Evolutionary conservation across 2,329 filamentous ascomycete species (phyloP).

Genomic region (Cordyceps cicadae): DNA sequence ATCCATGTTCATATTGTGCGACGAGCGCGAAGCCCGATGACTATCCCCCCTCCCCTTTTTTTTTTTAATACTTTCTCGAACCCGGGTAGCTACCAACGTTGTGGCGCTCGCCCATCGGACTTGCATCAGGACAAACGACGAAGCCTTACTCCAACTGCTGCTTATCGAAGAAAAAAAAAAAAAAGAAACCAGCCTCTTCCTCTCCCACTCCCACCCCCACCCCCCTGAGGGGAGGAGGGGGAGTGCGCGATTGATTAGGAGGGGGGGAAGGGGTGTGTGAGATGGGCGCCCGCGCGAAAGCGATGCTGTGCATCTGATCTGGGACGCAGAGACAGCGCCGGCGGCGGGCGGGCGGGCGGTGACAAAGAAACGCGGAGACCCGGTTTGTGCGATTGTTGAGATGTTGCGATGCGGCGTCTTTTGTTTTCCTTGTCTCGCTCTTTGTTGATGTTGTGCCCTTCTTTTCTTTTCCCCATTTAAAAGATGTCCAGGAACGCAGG

Average conservation of each 20-base stretch:
- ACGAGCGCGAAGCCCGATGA: not conserved
- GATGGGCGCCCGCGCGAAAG: not conserved
- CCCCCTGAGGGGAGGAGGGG: not conserved
- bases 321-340: not conserved
- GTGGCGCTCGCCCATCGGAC: not conserved
- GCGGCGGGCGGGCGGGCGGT: not conserved
- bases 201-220: not conserved
- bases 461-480: too few relatives aligned
- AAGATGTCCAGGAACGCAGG: too few relatives aligned
- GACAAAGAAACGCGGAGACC: not conserved
- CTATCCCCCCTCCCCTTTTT: not conserved
- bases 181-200: not conserved
- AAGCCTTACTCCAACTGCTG: not conserved
- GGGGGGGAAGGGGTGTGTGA: not conserved
- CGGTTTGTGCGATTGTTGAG: too few relatives aligned
- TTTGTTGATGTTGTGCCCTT: too few relatives aligned
- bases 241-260: not conserved
- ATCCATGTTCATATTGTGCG: too few relatives aligned
- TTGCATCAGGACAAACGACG: not conserved
- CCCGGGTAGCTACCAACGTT: not conserved
- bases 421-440: too few relatives aligned
- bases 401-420: too few relatives aligned
- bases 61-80: too few relatives aligned
- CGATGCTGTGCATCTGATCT: constrained; percentile 6
- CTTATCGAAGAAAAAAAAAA: not conserved